These are phyloP conservation scores for Coemansia sp. DNA, from an alignment of 192 early-diverging fungal genomes.

Conservation along the genomic window DNA sequence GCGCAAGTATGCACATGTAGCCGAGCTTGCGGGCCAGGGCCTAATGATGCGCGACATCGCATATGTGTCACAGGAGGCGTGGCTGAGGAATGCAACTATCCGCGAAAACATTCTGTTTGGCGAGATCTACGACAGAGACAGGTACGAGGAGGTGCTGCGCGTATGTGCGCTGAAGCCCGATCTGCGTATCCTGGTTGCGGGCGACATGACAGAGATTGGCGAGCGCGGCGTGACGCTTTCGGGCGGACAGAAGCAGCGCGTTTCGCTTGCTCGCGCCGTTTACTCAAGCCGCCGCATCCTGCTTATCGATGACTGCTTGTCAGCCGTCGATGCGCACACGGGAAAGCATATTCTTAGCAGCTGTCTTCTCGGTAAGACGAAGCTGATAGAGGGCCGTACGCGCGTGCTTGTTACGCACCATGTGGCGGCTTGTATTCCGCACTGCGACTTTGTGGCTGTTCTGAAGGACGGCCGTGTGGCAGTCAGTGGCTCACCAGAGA, in stretches of 20 bases:
- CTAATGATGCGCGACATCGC: slow-evolving; percentile 64
- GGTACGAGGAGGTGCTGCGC: slow-evolving; percentile 77
- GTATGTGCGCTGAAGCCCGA: slow-evolving; percentile 86
- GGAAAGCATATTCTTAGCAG: slow-evolving; percentile 78
- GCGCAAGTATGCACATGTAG: slow-evolving; percentile 18
- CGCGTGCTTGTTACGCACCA: slow-evolving; percentile 91
- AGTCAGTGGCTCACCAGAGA: slow-evolving; percentile 52
- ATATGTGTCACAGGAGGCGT: slow-evolving; percentile 82
- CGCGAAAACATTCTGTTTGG: slow-evolving; percentile 89
- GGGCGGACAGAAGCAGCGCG: slow-evolving; percentile 87
- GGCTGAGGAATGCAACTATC: slow-evolving; percentile 75
- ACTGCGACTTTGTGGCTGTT: slow-evolving; percentile 58
- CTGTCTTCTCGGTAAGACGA: slow-evolving; percentile 65
- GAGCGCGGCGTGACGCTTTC: slow-evolving; percentile 82
- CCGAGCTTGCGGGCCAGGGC: slow-evolving; percentile 38
- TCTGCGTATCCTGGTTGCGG: slow-evolving; percentile 76
- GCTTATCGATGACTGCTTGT: slow-evolving; percentile 86
- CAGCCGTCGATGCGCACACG: slow-evolving; percentile 95
- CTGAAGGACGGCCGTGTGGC: slow-evolving; percentile 63
- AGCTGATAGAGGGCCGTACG: slow-evolving; percentile 74
- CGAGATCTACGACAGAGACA: slow-evolving; percentile 62
- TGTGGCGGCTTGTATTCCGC: slow-evolving; percentile 63
- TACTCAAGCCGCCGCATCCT: slow-evolving; percentile 68
- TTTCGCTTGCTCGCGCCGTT: slow-evolving; percentile 83
- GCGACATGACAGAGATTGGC: slow-evolving; percentile 93